Evolutionary conservation across 2,329 filamentous ascomycete genomes (phyloP), one percentile per base, ranked within the genome.

Genomic region (Ascosphaera apis): DNA sequence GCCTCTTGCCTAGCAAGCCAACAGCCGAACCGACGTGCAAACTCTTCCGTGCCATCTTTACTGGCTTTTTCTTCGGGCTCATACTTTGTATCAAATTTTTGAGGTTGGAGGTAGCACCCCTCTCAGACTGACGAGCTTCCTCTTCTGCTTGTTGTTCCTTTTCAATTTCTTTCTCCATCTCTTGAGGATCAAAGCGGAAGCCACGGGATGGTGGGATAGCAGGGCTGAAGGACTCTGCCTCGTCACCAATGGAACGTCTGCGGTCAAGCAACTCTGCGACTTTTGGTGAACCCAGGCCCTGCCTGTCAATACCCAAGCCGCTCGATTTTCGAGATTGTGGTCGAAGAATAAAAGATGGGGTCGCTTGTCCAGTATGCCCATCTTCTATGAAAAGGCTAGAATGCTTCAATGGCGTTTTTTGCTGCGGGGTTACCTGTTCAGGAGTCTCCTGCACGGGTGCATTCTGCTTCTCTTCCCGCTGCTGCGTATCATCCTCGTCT

Each of bases 11-110:
- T 3, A 84, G 60, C 15, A 84, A 55, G 0, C 78, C 78, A 41
- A 61, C 71, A 11, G 77, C 78, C 45, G 76, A 77, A 30, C 78
- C 78, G 15, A 81, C 69, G 42, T 78, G 73, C 35, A 84, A 60
- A 48, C 78, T 84, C 56, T 84, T 84, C 30, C 78, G 71, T 11
- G 71, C 71, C n/a, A n/a, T n/a, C 38, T 65, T 71, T 4, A 78
- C 44, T 4, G 56, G 62, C 37, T 69, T 73, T 51, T 81, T 80
- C 53, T 78, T 80, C 0, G 80, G 79, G 16, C 76, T 82, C 42
- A 86, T 61, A 38, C 70, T 77, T 41, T 76, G 66, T 40, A 86
- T 86, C 68, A 82, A 75, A 42, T 81, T 76, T 42, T 70, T 76
- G 31, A 86, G 56, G 41, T 71, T 80, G 25, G 72, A 53, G 0